These are phyloP conservation scores for Leccinum aurantiacum DNA, from an alignment of 768 basidiomycete genomes.

Conservation along the genomic window DNA sequence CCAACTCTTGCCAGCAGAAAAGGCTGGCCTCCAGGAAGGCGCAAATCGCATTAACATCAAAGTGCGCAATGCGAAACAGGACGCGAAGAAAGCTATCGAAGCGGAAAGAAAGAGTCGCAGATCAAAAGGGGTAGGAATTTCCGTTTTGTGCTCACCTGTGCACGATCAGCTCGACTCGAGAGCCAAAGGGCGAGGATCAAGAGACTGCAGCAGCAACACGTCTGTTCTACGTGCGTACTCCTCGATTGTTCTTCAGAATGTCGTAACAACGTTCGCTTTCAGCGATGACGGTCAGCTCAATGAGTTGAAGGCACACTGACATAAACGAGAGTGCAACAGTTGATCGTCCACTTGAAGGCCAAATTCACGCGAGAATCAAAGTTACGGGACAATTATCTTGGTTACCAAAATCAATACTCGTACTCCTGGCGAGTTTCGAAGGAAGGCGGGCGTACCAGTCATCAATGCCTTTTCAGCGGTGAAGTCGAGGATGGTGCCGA, in stretches of 20 bases:
- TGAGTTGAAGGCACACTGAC: slow-evolving; percentile 53
- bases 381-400: slow-evolving; percentile 70
- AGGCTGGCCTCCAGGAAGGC: slow-evolving; percentile 68
- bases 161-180: slow-evolving; percentile 65
- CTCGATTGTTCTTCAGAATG: background rate
- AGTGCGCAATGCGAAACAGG: slow-evolving; percentile 57
- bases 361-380: slow-evolving; percentile 84
- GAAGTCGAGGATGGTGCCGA: slow-evolving; percentile 94
- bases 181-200: slow-evolving; percentile 42
- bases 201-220: slow-evolving; percentile 51
- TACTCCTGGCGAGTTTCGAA: slow-evolving; percentile 69
- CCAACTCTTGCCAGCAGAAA: slow-evolving; percentile 54
- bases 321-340: slow-evolving; percentile 87
- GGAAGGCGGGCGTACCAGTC: slow-evolving; percentile 63
- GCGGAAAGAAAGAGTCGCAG: slow-evolving; percentile 50
- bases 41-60: slow-evolving; percentile 65
- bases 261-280: slow-evolving; percentile 2
- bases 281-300: slow-evolving; percentile 55
- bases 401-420: slow-evolving; percentile 84
- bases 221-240: slow-evolving; percentile 55
- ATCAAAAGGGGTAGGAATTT: slow-evolving; percentile 46
- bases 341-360: slow-evolving; percentile 66
- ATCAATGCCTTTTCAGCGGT: slow-evolving; percentile 95
- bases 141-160: slow-evolving; percentile 39
- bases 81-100: slow-evolving; percentile 53